Evolutionary conservation across 1,284 basidiomycete genomes (phyloP).

Genomic region (Cutaneotrichosporon sp.): DNA sequence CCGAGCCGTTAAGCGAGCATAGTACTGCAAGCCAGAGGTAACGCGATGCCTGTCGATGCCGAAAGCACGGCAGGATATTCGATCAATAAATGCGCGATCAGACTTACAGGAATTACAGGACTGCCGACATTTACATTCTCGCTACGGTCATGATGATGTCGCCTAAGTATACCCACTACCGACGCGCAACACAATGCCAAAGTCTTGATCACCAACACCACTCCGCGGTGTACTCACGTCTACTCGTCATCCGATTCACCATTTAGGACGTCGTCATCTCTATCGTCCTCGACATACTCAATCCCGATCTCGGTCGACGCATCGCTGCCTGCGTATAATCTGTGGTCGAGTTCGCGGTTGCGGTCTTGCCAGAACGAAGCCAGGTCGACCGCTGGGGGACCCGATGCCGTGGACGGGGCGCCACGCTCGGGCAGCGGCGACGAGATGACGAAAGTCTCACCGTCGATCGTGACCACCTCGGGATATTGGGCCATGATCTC

Average conservation of each 20-base stretch:
- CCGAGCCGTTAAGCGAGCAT: too few species aligned
- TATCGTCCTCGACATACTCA: not conserved
- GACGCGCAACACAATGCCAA: not conserved
- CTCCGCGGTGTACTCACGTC: not conserved
- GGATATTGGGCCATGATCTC: not conserved
- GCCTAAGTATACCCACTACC: too few species aligned
- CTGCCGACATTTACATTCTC: too few species aligned
- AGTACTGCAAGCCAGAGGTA: too few species aligned
- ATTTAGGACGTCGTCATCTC: not conserved
- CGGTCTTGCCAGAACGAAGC: not conserved
- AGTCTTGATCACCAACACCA: not conserved
- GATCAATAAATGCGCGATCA: too few species aligned
- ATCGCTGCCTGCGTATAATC: not conserved
- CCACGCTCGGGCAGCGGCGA: not conserved
- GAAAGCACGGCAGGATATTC: too few species aligned
- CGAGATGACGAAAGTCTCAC: not conserved
- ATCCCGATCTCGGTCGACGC: not conserved
- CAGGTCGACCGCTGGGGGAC: not conserved
- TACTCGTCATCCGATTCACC: not conserved
- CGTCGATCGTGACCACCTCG: not conserved
- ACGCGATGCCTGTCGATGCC: too few species aligned
- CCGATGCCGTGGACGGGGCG: not conserved
- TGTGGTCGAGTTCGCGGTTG: not conserved
- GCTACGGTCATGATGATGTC: too few species aligned
- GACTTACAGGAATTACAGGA: too few species aligned